phyloP scores from a whole-genome alignment of 345 rosid genomes.

The Anacardium occidentale region DNA sequence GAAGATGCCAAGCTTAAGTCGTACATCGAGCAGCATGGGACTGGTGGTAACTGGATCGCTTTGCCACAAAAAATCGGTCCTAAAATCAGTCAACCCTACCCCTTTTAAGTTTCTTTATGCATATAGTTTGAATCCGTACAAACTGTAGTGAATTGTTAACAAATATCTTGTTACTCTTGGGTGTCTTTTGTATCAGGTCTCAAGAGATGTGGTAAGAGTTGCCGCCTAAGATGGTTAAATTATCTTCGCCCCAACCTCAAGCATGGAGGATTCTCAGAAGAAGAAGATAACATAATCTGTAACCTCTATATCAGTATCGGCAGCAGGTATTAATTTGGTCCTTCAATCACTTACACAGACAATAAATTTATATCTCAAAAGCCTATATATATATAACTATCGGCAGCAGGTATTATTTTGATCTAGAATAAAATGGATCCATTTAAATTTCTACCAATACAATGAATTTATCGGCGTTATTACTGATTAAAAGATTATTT shows the following conservation, averaged over 20 bases:
- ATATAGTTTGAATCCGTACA: background rate
- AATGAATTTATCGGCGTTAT: no score
- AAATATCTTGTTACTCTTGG: background rate
- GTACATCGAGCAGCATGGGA: slow-evolving; percentile 60
- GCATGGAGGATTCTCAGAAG: slow-evolving; percentile 71
- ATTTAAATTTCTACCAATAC: no score
- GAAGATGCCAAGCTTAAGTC: slow-evolving; percentile 77
- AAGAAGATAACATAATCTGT: slow-evolving; percentile 63
- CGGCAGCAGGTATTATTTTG: no score
- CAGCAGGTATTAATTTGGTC: slow-evolving; percentile 45
- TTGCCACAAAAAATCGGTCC: slow-evolving; percentile 76
- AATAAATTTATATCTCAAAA: no score
- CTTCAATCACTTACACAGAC: background rate
- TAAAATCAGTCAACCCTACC: background rate
- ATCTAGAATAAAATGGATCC: no score
- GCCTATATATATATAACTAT: no score
- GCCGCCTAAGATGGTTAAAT: slow-evolving; percentile 73
- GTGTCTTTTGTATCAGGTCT: slow-evolving; percentile 36
- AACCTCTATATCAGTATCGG: slow-evolving; percentile 59
- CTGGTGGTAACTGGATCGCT: slow-evolving; percentile 83
- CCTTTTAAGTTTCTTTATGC: background rate
- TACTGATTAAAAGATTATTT: background rate
- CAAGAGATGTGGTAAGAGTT: slow-evolving; percentile 79
- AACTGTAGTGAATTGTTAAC: background rate
- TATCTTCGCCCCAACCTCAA: slow-evolving; percentile 66